phyloP scores from a whole-genome alignment of 208 protist genomes.

The Wallacemonas sp. region DNA sequence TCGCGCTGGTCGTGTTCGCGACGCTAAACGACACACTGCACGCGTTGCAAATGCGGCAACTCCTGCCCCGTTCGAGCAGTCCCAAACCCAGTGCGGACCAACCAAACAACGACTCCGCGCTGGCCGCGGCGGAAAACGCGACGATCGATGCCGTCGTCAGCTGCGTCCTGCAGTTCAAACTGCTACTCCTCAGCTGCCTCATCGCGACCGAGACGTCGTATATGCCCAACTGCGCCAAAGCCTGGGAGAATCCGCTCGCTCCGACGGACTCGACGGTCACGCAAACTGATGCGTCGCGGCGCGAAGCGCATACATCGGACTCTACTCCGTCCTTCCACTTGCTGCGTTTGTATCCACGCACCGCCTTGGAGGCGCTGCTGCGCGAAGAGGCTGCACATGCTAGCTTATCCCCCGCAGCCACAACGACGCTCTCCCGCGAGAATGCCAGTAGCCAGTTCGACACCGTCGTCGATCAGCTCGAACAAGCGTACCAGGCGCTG shows the following conservation, averaged over 20 bases:
- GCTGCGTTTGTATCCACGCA: conserved; percentile 1
- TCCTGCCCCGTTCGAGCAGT: neutral
- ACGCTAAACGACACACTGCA: conserved; percentile 59
- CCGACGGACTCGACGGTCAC: neutral
- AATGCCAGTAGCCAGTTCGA: neutral
- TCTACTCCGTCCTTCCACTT: too few relatives aligned
- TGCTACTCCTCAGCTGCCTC: conserved; percentile 50
- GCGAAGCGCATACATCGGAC: too few relatives aligned
- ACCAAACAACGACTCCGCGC: neutral
- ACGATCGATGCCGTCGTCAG: conserved; percentile 18
- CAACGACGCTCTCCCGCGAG: neutral
- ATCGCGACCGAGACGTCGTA: conserved; percentile 37
- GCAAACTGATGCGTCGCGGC: too few relatives aligned
- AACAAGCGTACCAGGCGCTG: neutral
- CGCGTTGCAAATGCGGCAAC: conserved; percentile 54
- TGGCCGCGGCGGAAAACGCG: neutral
- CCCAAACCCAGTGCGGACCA: neutral
- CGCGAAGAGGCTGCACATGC: neutral
- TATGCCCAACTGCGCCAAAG: neutral
- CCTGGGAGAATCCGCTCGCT: neutral
- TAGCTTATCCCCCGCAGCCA: neutral
- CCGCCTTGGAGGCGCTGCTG: neutral
- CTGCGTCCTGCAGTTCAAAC: conserved; percentile 46
- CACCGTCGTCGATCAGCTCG: neutral
- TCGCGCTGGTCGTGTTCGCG: conserved; percentile 45